phyloP scores from a whole-genome alignment of 108 stramenopile species.

The Cafeteria roenbergensis region DNA sequence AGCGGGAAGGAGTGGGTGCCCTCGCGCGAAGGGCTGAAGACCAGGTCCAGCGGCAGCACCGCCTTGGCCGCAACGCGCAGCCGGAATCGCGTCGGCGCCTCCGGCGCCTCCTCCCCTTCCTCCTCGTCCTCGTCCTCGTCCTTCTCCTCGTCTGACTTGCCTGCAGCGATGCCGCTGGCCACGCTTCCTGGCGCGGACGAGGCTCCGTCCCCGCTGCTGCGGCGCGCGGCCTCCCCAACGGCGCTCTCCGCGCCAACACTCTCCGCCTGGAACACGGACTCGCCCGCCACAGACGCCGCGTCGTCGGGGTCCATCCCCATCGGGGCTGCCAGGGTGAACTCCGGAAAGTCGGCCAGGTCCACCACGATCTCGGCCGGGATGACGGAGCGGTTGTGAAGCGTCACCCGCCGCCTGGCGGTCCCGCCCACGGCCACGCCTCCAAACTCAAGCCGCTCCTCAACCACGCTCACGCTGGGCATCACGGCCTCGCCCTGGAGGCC shows the following conservation, averaged over 20 bases:
- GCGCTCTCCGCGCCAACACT: too few species aligned
- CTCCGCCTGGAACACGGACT: too few species aligned
- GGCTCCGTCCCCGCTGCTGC: too few species aligned
- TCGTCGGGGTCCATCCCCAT: too few species aligned
- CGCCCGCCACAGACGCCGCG: too few species aligned
- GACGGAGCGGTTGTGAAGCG: conserved; percentile 23
- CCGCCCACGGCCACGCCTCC: conserved; percentile 19
- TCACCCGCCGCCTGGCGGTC: conserved; percentile 13
- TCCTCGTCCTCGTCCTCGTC: conserved; percentile 11
- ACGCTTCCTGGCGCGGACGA: too few species aligned
- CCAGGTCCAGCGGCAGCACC: conserved; percentile 17
- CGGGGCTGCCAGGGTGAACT: conserved; percentile 27
- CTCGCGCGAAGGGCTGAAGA: conserved; percentile 24
- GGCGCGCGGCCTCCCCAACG: too few species aligned
- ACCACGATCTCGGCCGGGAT: conserved; percentile 34
- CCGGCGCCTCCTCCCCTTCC: conserved; percentile 1
- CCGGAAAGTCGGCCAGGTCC: conserved; percentile 26
- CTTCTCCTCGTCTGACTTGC: conserved; percentile 7
- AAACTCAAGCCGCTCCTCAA: background rate
- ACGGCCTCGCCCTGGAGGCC: background rate
- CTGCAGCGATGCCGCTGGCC: too few species aligned
- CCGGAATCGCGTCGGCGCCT: conserved; percentile 8
- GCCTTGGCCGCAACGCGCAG: conserved; percentile 21
- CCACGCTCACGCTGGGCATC: background rate
- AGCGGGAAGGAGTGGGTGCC: conserved; percentile 30